phyloP scores from a whole-genome alignment of 2,329 filamentous ascomycete species.

The Fusarium concolor region DNA sequence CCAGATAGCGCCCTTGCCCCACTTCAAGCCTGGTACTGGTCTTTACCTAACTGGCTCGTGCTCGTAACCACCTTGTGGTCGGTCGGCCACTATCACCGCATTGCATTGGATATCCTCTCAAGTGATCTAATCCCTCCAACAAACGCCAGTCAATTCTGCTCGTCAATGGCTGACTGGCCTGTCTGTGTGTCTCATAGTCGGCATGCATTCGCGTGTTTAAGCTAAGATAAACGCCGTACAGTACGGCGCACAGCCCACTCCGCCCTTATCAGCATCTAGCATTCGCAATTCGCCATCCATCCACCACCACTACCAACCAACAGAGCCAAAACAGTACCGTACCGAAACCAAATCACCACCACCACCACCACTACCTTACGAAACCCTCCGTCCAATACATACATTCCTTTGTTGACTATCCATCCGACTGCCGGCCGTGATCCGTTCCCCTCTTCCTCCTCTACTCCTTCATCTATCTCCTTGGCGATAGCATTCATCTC shows the following conservation, averaged over 20 bases:
- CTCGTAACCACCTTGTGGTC: slow-evolving; percentile 32
- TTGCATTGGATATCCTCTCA: slow-evolving; percentile 37
- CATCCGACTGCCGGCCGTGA: slow-evolving; percentile 32
- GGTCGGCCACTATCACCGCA: slow-evolving; percentile 39
- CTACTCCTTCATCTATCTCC: slow-evolving; percentile 15
- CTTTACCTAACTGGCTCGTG: slow-evolving; percentile 34
- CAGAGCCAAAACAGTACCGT: slow-evolving; percentile 21
- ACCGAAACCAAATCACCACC: slow-evolving; percentile 38
- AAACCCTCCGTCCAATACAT: background rate
- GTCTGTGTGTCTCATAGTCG: background rate
- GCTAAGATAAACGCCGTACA: slow-evolving; percentile 20
- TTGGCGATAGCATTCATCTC: slow-evolving; percentile 18
- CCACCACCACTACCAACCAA: slow-evolving; percentile 19
- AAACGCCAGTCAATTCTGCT: slow-evolving; percentile 20
- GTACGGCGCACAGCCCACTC: slow-evolving; percentile 1
- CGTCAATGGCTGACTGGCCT: slow-evolving; percentile 16
- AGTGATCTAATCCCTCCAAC: slow-evolving; percentile 29
- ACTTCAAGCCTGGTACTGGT: slow-evolving; percentile 22
- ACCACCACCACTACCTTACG: slow-evolving; percentile 1
- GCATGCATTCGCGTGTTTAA: slow-evolving; percentile 8
- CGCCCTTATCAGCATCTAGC: slow-evolving; percentile 42
- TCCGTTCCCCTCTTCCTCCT: slow-evolving; percentile 34
- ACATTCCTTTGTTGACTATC: slow-evolving; percentile 15
- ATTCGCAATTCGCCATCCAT: slow-evolving; percentile 40
- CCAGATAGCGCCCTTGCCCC: slow-evolving; percentile 34